A percentile compares a stretch with the other conserved stretches of the same genome.
Evolutionary conservation across 768 basidiomycete species (phyloP).

Genomic region (Pulveroboletus sp.): DNA sequence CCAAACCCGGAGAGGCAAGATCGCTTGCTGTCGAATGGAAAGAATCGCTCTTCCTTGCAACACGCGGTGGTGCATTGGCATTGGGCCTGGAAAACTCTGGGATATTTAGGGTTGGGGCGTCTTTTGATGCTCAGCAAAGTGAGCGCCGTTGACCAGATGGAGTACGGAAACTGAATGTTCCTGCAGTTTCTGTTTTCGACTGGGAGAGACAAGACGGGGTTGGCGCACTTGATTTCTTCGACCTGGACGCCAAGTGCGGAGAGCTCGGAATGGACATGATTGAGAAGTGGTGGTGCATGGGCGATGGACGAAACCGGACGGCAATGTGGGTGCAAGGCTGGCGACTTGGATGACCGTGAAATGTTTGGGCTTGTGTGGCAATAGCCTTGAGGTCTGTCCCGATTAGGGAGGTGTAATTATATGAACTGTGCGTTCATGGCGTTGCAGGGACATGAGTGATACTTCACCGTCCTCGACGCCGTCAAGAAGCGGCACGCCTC

Average conservation of each 20-base stretch:
- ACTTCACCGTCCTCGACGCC: conserved; percentile 30
- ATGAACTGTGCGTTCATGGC: conserved; percentile 1
- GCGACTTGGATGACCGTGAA: conserved; percentile 6
- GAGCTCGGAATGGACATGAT: conserved; percentile 47
- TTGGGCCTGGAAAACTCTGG: conserved; percentile 55
- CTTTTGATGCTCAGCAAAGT: conserved; percentile 78
- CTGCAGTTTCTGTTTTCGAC: conserved; percentile 47
- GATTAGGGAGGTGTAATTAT: neutral
- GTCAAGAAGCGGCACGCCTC: conserved; percentile 35
- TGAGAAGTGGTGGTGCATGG: conserved; percentile 91
- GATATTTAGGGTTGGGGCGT: conserved; percentile 52
- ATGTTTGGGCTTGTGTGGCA: conserved; percentile 16
- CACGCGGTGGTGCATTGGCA: conserved; percentile 70
- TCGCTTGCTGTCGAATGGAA: conserved; percentile 69
- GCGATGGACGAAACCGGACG: conserved; percentile 60
- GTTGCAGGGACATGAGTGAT: conserved; percentile 22
- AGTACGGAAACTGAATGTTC: neutral
- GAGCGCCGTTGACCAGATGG: conserved; percentile 22
- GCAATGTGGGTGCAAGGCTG: conserved; percentile 76
- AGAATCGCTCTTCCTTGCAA: conserved; percentile 77
- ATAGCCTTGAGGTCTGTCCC: neutral
- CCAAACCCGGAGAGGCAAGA: conserved; percentile 1
- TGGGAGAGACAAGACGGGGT: conserved; percentile 38
- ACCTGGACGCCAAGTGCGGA: conserved; percentile 20
- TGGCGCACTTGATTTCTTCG: conserved; percentile 72